Evolutionary conservation across 2,329 filamentous ascomycete genomes (phyloP).

Genomic region (Colletotrichum sp.): DNA sequence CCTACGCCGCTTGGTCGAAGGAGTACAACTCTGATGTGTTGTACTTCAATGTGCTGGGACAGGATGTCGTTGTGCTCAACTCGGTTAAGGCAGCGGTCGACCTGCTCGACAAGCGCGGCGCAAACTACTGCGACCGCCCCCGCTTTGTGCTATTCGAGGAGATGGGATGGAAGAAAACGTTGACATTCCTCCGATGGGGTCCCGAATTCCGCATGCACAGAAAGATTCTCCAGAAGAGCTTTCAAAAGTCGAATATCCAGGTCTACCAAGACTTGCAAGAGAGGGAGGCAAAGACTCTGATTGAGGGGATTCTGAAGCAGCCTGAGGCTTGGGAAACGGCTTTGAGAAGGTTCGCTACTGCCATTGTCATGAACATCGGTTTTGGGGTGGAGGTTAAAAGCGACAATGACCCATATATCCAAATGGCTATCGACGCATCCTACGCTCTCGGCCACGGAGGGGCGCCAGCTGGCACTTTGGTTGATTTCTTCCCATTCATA

Average conservation of each 20-base stretch:
- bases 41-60: slow-evolving; percentile 32
- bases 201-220: slow-evolving; percentile 47
- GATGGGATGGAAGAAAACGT: slow-evolving; percentile 51
- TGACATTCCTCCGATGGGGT: slow-evolving; percentile 49
- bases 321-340: slow-evolving; percentile 41
- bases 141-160: slow-evolving; percentile 46
- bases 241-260: slow-evolving; percentile 39
- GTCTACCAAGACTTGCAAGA: slow-evolving; percentile 33
- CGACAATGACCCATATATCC: slow-evolving; percentile 39
- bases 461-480: slow-evolving; percentile 39
- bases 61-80: slow-evolving; percentile 46
- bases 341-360: slow-evolving; percentile 43
- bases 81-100: slow-evolving; percentile 45
- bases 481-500: slow-evolving; percentile 53
- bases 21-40: slow-evolving; percentile 56
- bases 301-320: slow-evolving; percentile 32
- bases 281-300: slow-evolving; percentile 19
- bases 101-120: slow-evolving; percentile 48
- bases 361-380: slow-evolving; percentile 46
- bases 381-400: slow-evolving; percentile 45
- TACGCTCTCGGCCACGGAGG: slow-evolving; percentile 35
- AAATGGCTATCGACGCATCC: slow-evolving; percentile 25
- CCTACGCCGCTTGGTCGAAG: slow-evolving; percentile 32
- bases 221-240: slow-evolving; percentile 45
- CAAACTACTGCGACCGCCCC: slow-evolving; percentile 49